Evolutionary conservation across 2,329 filamentous ascomycete genomes (phyloP).

Genomic region (Fusarium camptoceras): DNA sequence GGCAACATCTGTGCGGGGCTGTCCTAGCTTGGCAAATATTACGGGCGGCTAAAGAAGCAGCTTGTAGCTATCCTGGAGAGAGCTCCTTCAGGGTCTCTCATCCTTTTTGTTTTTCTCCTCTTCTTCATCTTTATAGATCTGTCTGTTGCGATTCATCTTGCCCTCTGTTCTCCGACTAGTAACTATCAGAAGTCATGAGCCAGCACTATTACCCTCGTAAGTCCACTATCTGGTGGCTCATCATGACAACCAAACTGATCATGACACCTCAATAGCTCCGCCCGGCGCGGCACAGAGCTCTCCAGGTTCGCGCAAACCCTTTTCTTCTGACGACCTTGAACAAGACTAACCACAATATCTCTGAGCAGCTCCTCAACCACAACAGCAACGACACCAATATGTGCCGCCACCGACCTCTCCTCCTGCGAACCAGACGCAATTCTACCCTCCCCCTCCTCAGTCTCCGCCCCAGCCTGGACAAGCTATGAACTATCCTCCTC

Average conservation of each 20-base stretch:
- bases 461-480: constrained; percentile 50
- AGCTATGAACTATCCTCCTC: constrained; percentile 53
- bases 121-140: constrained; percentile 6
- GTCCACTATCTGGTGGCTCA: constrained; percentile 39
- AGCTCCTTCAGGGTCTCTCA: constrained; percentile 12
- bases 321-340: background rate
- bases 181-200: constrained; percentile 49
- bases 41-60: constrained; percentile 37
- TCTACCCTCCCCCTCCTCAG: constrained; percentile 53
- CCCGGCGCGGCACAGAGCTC: constrained; percentile 51
- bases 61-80: constrained; percentile 16
- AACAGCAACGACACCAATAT: constrained; percentile 55
- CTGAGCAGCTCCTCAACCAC: constrained; percentile 38
- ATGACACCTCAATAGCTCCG: constrained; percentile 52
- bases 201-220: constrained; percentile 62
- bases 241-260: constrained; percentile 37
- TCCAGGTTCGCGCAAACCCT: constrained; percentile 43
- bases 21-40: constrained; percentile 34
- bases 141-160: background rate
- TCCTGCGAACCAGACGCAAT: constrained; percentile 59
- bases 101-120: constrained; percentile 9
- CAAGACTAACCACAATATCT: constrained; percentile 27
- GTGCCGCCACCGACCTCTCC: constrained; percentile 61
- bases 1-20: constrained; percentile 35
- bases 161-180: background rate